Conservation (phyloP, 495 filamentous ascomycete species). For the Neurospora pannonica region DNA sequence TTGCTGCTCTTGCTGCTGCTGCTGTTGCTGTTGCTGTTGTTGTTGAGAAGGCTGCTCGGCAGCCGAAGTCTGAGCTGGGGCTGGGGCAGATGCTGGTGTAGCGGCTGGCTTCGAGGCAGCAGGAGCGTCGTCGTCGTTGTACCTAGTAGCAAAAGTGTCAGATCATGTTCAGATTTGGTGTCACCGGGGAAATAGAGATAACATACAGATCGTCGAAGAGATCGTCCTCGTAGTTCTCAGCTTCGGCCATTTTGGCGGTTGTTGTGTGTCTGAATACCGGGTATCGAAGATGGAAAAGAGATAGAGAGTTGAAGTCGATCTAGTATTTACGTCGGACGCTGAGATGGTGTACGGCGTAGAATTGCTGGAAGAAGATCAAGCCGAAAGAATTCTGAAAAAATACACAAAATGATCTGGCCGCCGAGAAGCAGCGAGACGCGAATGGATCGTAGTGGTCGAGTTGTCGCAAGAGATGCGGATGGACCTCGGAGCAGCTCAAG, state of each 20-base stretch:
- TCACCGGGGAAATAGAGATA: background rate
- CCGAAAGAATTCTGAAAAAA: background rate
- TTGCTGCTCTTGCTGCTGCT: constrained; percentile 45
- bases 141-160: constrained; percentile 41
- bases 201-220: constrained; percentile 96
- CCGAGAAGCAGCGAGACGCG: background rate
- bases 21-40: constrained; percentile 35
- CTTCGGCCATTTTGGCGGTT: constrained; percentile 59
- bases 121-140: constrained; percentile 67
- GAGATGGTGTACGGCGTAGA: background rate
- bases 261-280: constrained; percentile 1
- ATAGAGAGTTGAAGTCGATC: background rate
- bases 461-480: background rate
- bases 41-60: constrained; percentile 18
- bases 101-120: constrained; percentile 17
- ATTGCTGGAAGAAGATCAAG: background rate
- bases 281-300: background rate
- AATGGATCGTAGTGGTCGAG: background rate
- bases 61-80: constrained; percentile 22
- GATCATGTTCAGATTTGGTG: background rate
- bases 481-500: background rate
- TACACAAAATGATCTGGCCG: background rate
- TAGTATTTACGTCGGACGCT: background rate
- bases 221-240: constrained; percentile 90
- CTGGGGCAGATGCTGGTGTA: constrained; percentile 29